Conservation (phyloP, 2,329 filamentous ascomycete species). For the Cladosporium sp. region DNA sequence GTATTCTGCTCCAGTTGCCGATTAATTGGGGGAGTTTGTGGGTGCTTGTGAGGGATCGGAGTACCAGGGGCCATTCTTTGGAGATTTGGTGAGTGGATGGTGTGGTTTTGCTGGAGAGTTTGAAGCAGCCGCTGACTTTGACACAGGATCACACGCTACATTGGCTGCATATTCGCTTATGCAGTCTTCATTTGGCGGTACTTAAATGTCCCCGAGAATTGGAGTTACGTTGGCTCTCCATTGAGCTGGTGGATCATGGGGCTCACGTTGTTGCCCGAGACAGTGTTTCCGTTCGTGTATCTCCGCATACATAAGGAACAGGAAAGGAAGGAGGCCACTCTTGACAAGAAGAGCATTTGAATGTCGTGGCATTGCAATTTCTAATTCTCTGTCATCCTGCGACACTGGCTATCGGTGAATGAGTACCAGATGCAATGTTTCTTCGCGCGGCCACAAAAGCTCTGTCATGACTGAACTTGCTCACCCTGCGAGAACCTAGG, state of each 20-base stretch:
- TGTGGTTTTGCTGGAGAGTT: not conserved
- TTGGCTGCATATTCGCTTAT: conserved; percentile 42
- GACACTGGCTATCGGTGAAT: not conserved
- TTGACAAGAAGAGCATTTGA: not conserved
- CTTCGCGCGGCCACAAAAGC: not conserved
- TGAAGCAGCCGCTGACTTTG: not conserved
- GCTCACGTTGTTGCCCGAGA: conserved; percentile 8
- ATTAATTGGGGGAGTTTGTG: conserved; percentile 41
- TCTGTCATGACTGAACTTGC: not conserved
- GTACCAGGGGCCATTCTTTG: conserved; percentile 42
- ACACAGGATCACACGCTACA: conserved; percentile 40
- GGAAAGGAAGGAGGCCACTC: not conserved
- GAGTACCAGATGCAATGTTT: too few relatives aligned
- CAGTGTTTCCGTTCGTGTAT: conserved; percentile 40
- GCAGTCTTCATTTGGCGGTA: conserved; percentile 44
- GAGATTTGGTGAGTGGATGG: conserved; percentile 40
- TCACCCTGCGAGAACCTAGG: not conserved
- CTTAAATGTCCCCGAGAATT: conserved; percentile 41
- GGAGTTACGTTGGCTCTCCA: conserved; percentile 39
- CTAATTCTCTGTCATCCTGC: not conserved
- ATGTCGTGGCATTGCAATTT: not conserved
- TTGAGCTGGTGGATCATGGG: conserved; percentile 39
- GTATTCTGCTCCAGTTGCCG: conserved; percentile 39
- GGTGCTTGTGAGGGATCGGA: conserved; percentile 33
- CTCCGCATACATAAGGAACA: conserved; percentile 30